Evolutionary conservation across 371 early-diverging fungal species (phyloP), one percentile per base, ranked within the genome.

Genomic region (Furculomyces boomerangus): DNA sequence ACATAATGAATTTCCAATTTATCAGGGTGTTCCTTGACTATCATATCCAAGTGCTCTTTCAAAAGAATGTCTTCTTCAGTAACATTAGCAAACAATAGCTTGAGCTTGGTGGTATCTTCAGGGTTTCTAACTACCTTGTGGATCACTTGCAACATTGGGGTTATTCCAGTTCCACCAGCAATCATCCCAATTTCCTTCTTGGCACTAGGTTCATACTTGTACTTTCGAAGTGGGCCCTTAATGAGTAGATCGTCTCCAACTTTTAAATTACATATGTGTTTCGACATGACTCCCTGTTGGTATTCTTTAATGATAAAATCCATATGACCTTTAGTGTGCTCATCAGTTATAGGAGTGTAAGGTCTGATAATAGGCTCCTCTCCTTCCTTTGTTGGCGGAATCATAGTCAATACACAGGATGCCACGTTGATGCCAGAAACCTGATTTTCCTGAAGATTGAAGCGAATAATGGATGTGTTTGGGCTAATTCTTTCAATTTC

Each of bases 141-240:
- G 53, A 85, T 74, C 20, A 86, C 55, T 74, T 91, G 90, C 27
- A 78, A 57, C 89, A 90, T 90, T 50, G 94, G 94, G 2, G 94
- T 90, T 60, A 93, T 84, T 53, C 93, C 93, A 30, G 96, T 83
- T 35, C 99, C 97, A 54, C 95, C 93, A 16, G 78, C 79, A 59
- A 81, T 62, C 83, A 98, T 74, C 39, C 85, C 92, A 27, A 95
- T 74, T 59, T 88, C 68, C 56, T 79, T 71, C 53, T 79, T 76
- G 57, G 78, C 77, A 63, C 83, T 84, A 31, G 81, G 66, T 54
- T 74, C 71, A 74, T 89, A 85, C 55, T 76, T 68, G 63, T 75
- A 84, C 74, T 93, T 95, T 60, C 69, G 62, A 57, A 90, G 79
- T 35, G 96, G 96, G 2, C 96, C 96, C 78, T 92, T 92, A 66